A percentile compares a stretch with the other conserved stretches of the same genome.
Evolutionary conservation across 371 early-diverging fungal species (phyloP).

Genomic region (Dichotomocladium elegans): DNA sequence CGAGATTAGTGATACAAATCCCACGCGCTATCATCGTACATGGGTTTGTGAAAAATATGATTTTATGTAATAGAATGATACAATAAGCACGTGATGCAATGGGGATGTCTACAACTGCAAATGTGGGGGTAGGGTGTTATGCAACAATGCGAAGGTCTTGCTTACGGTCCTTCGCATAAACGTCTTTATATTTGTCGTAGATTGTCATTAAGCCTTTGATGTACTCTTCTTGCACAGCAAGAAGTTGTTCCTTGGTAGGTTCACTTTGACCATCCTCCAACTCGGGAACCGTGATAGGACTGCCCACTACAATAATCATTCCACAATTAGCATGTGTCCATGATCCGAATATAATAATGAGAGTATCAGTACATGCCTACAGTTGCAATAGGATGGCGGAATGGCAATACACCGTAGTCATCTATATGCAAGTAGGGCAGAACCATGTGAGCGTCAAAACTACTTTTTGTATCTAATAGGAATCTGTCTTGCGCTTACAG

Average conservation of each 20-base stretch:
- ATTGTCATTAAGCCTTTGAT: constrained; percentile 54
- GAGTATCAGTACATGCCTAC: constrained; percentile 35
- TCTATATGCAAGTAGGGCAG: too few relatives aligned
- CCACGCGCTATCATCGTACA: too few relatives aligned
- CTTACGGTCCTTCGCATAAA: constrained; percentile 58
- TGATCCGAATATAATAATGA: too few relatives aligned
- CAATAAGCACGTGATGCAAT: too few relatives aligned
- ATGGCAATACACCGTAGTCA: constrained; percentile 55
- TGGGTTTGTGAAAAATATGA: too few relatives aligned
- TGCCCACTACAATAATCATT: constrained; percentile 47
- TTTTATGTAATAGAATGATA: too few relatives aligned
- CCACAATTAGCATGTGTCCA: background rate
- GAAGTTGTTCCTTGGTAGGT: constrained; percentile 62
- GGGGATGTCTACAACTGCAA: too few relatives aligned
- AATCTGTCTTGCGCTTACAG: constrained; percentile 48
- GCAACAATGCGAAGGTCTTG: constrained; percentile 38
- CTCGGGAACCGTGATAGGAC: constrained; percentile 58
- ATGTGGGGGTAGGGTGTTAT: background rate
- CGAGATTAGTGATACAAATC: too few relatives aligned
- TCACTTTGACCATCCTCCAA: constrained; percentile 39
- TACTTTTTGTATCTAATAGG: background rate
- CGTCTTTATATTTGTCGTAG: constrained; percentile 69
- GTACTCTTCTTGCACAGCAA: constrained; percentile 58
- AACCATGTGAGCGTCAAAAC: too few relatives aligned
- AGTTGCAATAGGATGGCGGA: constrained; percentile 45